Evolutionary conservation across 371 early-diverging fungal genomes (phyloP).

Genomic region (Mortierella sp.): DNA sequence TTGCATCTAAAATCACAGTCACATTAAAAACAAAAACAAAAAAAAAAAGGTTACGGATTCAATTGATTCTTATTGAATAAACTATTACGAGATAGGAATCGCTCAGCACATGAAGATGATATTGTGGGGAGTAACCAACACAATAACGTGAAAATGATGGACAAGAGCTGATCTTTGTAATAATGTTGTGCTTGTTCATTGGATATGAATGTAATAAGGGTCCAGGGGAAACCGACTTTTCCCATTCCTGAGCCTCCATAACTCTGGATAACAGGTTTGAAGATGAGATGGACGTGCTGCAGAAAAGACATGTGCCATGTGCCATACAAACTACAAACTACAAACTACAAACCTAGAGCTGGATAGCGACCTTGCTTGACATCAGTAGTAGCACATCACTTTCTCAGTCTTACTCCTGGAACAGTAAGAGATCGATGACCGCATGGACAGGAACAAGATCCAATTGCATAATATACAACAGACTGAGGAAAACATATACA

Average conservation of each 20-base stretch:
- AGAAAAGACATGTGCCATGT: neutral
- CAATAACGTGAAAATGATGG: neutral
- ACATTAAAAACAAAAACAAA: neutral
- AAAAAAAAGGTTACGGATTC: constrained; percentile 4
- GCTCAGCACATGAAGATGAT: neutral
- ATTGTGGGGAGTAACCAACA: neutral
- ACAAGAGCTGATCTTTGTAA: neutral
- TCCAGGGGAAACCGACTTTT: neutral
- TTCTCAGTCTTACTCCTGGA: neutral
- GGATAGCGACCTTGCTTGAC: no score
- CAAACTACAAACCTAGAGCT: no score
- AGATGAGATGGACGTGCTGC: neutral
- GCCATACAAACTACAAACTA: no score
- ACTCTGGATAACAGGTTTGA: neutral
- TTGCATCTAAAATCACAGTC: constrained; percentile 3
- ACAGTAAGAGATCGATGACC: neutral
- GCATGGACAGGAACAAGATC: neutral
- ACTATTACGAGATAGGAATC: constrained; percentile 4
- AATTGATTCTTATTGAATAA: constrained; percentile 6
- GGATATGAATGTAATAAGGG: neutral
- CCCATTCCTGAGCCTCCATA: constrained; percentile 4
- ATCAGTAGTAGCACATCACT: neutral
- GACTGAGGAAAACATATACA: no score
- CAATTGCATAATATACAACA: neutral
- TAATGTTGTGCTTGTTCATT: neutral